Evolutionary conservation across 2,329 filamentous ascomycete species (phyloP).

Genomic region (Fusarium duplospermum): DNA sequence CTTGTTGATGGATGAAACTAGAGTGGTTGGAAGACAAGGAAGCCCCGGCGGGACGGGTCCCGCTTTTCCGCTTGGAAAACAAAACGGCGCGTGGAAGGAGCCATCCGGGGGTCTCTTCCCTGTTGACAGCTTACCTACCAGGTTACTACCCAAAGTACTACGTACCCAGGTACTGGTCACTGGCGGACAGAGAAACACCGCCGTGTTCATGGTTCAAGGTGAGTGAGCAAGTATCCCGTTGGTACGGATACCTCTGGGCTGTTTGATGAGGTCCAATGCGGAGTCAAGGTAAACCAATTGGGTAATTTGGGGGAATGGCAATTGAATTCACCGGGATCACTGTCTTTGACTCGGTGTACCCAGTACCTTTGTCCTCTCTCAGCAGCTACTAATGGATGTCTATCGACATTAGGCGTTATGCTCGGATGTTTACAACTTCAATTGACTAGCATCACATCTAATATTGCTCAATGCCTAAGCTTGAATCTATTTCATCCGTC

Average conservation of each 20-base stretch:
- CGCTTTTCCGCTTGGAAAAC: slow-evolving; percentile 20
- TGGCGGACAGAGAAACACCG: not conserved
- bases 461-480: not conserved
- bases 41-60: slow-evolving; percentile 27
- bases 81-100: slow-evolving; percentile 27
- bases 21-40: slow-evolving; percentile 22
- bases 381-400: not conserved
- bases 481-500: not conserved
- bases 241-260: not conserved
- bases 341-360: not conserved
- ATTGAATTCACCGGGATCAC: not conserved
- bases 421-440: not conserved
- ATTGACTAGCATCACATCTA: not conserved
- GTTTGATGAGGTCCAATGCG: not conserved
- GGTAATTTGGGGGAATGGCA: not conserved
- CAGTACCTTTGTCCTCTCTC: not conserved
- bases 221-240: not conserved
- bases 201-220: not conserved
- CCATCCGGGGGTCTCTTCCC: not conserved
- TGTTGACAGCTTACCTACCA: slow-evolving; percentile 20
- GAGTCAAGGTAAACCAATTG: not conserved
- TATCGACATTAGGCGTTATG: not conserved
- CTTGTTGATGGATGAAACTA: slow-evolving; percentile 10
- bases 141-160: not conserved
- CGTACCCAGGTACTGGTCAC: not conserved